These are phyloP conservation scores for Aureobasidium zeae DNA, from an alignment of 2,329 filamentous ascomycete species.

Conservation along the genomic window DNA sequence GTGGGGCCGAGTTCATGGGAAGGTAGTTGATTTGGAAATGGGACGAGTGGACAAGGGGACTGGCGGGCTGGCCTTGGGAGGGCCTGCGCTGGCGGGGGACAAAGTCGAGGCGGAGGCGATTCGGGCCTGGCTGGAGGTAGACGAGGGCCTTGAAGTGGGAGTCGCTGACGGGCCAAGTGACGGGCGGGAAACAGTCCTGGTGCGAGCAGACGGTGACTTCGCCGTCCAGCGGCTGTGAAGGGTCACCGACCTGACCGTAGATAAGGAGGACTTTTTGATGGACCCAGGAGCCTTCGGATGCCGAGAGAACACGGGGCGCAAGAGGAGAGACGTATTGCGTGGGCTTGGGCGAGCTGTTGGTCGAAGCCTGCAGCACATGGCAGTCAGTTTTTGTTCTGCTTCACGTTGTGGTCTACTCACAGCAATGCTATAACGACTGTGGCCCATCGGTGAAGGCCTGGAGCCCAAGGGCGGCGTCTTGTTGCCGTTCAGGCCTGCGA, in stretches of 20 bases:
- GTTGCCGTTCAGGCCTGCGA: constrained; percentile 46
- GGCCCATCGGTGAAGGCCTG: constrained; percentile 22
- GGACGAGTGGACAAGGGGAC: constrained; percentile 68
- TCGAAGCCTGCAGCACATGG: constrained; percentile 25
- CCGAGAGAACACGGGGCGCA: constrained; percentile 68
- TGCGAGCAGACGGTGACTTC: constrained; percentile 68
- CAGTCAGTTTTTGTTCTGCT: constrained; percentile 13
- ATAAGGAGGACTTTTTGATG: constrained; percentile 84
- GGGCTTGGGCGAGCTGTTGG: constrained; percentile 34
- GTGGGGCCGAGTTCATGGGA: constrained; percentile 66
- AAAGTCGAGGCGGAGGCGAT: constrained; percentile 82
- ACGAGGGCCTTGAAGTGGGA: constrained; percentile 88
- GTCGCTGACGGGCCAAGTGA: constrained; percentile 76
- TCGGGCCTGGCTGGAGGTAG: constrained; percentile 84
- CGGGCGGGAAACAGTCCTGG: constrained; percentile 75
- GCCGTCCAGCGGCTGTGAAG: constrained; percentile 64
- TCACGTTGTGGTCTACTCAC: constrained; percentile 19
- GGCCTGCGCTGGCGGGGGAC: constrained; percentile 17
- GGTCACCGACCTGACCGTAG: constrained; percentile 71
- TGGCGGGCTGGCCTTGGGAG: constrained; percentile 48
- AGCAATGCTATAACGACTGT: constrained; percentile 52
- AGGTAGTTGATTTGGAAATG: constrained; percentile 81
- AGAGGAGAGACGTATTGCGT: constrained; percentile 57
- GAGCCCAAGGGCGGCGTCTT: constrained; percentile 32
- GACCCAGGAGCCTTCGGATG: constrained; percentile 77